Conservation (phyloP, 192 early-diverging fungal genomes). For the Backusella macrospora region DNA sequence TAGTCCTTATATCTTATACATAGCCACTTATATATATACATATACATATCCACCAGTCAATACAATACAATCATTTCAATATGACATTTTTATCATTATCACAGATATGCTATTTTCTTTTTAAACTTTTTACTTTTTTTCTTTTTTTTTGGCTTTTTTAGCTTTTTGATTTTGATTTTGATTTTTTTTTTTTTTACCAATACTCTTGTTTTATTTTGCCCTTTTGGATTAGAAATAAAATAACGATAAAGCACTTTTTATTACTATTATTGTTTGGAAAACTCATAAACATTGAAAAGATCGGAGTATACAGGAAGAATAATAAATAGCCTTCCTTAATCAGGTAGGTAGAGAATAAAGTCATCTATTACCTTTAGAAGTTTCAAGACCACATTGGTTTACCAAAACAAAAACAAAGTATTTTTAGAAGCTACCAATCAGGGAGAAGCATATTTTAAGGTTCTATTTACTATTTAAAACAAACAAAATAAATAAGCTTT, state of each 20-base stretch:
- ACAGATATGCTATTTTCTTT: no score
- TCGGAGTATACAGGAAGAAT: background rate
- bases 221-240: slow-evolving; percentile 11
- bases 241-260: background rate
- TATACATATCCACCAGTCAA: slow-evolving; percentile 1
- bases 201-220: background rate
- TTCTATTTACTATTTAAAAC: background rate
- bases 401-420: background rate
- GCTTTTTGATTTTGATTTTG: background rate
- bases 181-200: background rate
- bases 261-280: background rate
- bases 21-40: slow-evolving; percentile 1
- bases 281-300: background rate
- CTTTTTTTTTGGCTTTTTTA: background rate
- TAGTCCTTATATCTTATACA: background rate
- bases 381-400: background rate
- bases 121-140: background rate
- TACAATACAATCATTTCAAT: slow-evolving; percentile 10
- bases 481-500: background rate
- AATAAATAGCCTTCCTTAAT: background rate
- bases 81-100: background rate
- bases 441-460: background rate
- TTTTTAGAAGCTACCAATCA: slow-evolving; percentile 3
- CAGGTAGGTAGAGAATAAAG: background rate
- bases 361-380: background rate